Conservation (phyloP, 169 alveolate genomes). For the Cytauxzoon felis region DNA sequence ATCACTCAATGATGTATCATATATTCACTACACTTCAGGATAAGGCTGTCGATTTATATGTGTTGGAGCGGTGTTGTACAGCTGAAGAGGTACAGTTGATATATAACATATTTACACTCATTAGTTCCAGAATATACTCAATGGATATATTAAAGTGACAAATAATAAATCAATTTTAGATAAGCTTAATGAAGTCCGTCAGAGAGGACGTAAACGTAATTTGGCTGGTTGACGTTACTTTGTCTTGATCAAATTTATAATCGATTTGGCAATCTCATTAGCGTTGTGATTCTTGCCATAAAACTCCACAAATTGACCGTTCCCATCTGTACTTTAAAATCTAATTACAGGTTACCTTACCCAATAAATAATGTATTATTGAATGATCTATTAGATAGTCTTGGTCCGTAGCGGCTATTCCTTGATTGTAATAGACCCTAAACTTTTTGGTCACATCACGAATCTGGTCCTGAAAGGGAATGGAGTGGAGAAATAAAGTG, state of each 20-base stretch:
- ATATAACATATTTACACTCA: not conserved
- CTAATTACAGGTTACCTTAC: too few relatives aligned
- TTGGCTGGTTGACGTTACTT: slow-evolving; percentile 53
- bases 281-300: slow-evolving; percentile 84
- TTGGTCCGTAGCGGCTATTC: slow-evolving; percentile 55
- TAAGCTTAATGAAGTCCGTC: slow-evolving; percentile 60
- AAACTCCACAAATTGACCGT: slow-evolving; percentile 85
- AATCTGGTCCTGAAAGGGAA: slow-evolving; percentile 42
- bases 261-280: slow-evolving; percentile 70
- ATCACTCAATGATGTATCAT: not conserved
- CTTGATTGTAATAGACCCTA: slow-evolving; percentile 71
- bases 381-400: slow-evolving; percentile 86
- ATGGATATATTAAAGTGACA: slow-evolving; percentile 14
- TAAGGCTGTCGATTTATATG: slow-evolving; percentile 74
- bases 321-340: slow-evolving; percentile 43
- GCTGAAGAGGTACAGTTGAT: slow-evolving; percentile 20
- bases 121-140: slow-evolving; percentile 27
- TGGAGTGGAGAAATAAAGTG: not conserved
- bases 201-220: slow-evolving; percentile 72
- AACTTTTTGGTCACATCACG: slow-evolving; percentile 64
- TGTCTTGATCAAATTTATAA: slow-evolving; percentile 32
- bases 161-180: not conserved
- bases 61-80: slow-evolving; percentile 62
- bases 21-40: slow-evolving; percentile 32
- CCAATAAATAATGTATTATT: slow-evolving; percentile 81